Conservation (phyloP, 306 rosid genomes). For the Carpinus fangiana region DNA sequence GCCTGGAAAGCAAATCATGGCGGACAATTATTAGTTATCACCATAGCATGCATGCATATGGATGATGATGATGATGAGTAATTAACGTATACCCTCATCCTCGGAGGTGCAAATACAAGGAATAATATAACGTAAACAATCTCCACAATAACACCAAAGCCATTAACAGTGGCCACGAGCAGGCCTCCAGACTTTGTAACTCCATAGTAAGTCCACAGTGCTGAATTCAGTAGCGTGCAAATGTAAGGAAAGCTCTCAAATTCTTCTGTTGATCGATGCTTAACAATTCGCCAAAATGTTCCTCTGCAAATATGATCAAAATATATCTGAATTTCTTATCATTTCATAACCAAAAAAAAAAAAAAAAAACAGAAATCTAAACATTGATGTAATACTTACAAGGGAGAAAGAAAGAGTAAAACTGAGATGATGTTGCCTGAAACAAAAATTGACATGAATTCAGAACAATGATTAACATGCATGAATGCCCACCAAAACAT, state of each 20-base stretch:
- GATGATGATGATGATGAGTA: no score
- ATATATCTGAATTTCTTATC: no score
- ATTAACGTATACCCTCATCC: constrained; percentile 25
- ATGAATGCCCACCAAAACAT: background rate
- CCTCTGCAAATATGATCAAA: background rate
- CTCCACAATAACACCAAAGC: constrained; percentile 40
- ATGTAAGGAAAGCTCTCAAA: constrained; percentile 49
- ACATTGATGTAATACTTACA: constrained; percentile 37
- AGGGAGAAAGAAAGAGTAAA: constrained; percentile 41
- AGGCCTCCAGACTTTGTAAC: background rate
- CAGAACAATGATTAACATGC: background rate
- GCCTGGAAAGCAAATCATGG: constrained; percentile 4
- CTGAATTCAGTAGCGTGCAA: constrained; percentile 38
- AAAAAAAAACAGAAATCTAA: constrained; percentile 27
- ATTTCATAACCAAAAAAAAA: background rate
- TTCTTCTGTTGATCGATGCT: constrained; percentile 39
- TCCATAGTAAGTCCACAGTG: constrained; percentile 44
- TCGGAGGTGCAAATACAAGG: constrained; percentile 32
- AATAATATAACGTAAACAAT: constrained; percentile 34
- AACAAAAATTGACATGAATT: background rate
- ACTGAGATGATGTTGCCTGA: constrained; percentile 46
- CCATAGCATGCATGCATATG: no score
- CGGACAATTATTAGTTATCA: no score
- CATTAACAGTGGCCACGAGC: constrained; percentile 35
- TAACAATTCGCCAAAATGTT: constrained; percentile 42